Conservation (phyloP, 176 grass and related monocot genomes). For the Carex pumila region DNA sequence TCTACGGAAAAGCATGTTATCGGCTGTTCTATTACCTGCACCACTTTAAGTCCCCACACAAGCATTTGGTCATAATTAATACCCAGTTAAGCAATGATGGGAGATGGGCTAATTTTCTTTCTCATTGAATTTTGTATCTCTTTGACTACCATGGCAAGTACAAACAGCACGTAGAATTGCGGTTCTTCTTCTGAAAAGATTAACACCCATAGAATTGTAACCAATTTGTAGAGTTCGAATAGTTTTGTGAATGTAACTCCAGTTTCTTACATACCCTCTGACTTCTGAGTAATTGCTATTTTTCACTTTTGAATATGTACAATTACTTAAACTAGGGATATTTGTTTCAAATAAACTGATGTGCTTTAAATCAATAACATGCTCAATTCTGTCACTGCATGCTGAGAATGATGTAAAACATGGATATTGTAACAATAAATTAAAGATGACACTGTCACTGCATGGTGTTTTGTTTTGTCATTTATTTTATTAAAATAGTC, state of each 20-base stretch:
- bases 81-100: not conserved
- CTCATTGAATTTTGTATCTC: not conserved
- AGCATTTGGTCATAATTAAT: not conserved
- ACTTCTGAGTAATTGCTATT: not conserved
- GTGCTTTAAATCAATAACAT: not conserved
- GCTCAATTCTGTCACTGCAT: not conserved
- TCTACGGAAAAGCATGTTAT: slow-evolving; percentile 44
- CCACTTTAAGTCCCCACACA: not conserved
- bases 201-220: not conserved
- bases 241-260: not conserved
- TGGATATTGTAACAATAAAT: not conserved
- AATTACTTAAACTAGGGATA: not conserved
- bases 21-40: slow-evolving; percentile 15
- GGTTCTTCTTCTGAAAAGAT: slow-evolving; percentile 2
- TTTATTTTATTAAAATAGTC: too few species aligned
- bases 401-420: not conserved
- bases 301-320: not conserved
- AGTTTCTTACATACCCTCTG: not conserved
- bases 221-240: not conserved
- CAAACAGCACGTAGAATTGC: not conserved
- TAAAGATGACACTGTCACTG: not conserved
- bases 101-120: not conserved
- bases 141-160: not conserved
- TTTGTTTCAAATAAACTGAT: not conserved
- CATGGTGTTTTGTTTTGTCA: not conserved